These are phyloP conservation scores for Puccinia triticina DNA, from an alignment of 1,284 basidiomycete genomes.

Conservation along the genomic window DNA sequence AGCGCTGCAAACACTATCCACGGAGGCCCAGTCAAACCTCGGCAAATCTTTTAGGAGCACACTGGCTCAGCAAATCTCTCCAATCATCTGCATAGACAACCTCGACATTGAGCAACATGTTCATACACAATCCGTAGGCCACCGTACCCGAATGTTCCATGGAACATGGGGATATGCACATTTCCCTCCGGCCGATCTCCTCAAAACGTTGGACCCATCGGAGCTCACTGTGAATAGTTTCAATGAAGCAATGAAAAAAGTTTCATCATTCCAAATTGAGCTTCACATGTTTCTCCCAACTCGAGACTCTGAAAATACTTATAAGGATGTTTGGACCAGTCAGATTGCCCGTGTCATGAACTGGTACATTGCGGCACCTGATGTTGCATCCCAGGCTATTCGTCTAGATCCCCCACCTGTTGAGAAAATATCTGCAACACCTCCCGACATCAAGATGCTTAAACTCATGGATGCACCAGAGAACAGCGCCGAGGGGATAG, in stretches of 20 bases:
- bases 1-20: neutral
- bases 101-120: slow-evolving; percentile 5
- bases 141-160: neutral
- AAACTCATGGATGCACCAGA: slow-evolving; percentile 28
- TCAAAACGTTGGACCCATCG: neutral
- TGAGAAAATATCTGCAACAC: no score
- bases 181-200: neutral
- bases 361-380: no score
- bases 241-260: neutral
- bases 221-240: neutral
- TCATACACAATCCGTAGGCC: neutral
- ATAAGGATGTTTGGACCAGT: no score
- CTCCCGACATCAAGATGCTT: slow-evolving; percentile 4
- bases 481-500: slow-evolving; percentile 16
- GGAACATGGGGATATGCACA: slow-evolving; percentile 22
- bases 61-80: neutral
- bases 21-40: neutral
- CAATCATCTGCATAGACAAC: slow-evolving; percentile 25
- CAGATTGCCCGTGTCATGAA: no score
- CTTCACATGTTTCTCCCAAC: neutral
- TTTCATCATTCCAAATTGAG: neutral
- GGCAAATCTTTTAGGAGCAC: neutral
- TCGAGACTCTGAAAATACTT: neutral
- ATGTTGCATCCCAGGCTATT: no score
- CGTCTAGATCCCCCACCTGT: no score